Percentiles rank a stretch among this genome's conserved stretches.
phyloP scores from a whole-genome alignment of 805 yeast species.

The Cyberlindnera mississippiensis region DNA sequence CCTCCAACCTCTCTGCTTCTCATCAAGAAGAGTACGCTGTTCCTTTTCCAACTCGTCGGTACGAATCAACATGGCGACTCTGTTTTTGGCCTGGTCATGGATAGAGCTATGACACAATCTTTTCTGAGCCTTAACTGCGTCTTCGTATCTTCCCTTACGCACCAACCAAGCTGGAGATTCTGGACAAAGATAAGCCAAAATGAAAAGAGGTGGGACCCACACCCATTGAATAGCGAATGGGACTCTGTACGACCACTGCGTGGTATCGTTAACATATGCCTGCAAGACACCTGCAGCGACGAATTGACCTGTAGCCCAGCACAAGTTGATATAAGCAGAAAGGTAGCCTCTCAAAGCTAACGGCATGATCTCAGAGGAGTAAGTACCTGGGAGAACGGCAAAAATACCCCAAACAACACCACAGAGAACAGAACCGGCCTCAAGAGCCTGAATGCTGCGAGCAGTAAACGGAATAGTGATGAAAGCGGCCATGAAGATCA shows the following conservation, averaged over 20 bases:
- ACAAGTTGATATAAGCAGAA: constrained; percentile 38
- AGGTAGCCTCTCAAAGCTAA: constrained; percentile 36
- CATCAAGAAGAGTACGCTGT: constrained; percentile 5
- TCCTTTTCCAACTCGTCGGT: constrained; percentile 19
- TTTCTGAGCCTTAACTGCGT: constrained; percentile 38
- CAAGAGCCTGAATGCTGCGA: constrained; percentile 30
- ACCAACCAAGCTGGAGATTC: constrained; percentile 59
- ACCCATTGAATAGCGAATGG: constrained; percentile 62
- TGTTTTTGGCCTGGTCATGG: constrained; percentile 16
- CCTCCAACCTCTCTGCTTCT: constrained; percentile 11
- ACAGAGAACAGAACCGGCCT: constrained; percentile 39
- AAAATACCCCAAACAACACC: constrained; percentile 43
- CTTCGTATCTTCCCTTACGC: constrained; percentile 36
- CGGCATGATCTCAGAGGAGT: constrained; percentile 42
- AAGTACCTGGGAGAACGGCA: constrained; percentile 35
- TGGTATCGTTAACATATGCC: constrained; percentile 29
- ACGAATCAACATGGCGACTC: constrained; percentile 21
- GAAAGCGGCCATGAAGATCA: constrained; percentile 32
- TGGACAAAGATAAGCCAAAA: constrained; percentile 44
- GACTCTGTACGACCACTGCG: constrained; percentile 42
- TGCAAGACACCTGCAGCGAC: constrained; percentile 48
- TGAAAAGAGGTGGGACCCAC: constrained; percentile 48
- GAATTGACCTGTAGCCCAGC: constrained; percentile 49
- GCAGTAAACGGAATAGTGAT: constrained; percentile 41
- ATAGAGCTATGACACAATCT: constrained; percentile 19